Evolutionary conservation across 2,329 filamentous ascomycete species (phyloP), one percentile per base, ranked within the genome.

Genomic region (Aotearoamyces nothofagi): DNA sequence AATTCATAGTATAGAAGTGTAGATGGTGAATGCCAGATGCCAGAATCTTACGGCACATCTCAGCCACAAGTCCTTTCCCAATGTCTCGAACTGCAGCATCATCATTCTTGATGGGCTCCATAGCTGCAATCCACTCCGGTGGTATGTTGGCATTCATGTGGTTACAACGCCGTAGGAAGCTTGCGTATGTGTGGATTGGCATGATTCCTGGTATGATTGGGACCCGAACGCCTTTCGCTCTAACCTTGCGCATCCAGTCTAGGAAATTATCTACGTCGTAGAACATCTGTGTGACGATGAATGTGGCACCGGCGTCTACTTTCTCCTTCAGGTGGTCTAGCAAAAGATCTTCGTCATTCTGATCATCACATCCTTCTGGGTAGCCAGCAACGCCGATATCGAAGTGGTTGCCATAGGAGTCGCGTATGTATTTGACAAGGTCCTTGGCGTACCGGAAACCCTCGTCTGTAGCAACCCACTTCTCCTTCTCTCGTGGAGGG

Each of bases 1-100:
- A 66, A 56, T 98, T 98, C 90, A 98, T 98, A 35, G 90, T 98
- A 61, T 98, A 98, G 56, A 98, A 98, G 55, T 98, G 90, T 39
- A 98, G 56, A 50, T 94, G 84, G 38, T 73, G 66, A 40, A 94
- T 82, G 22, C 86, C 90, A 19, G 73, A 75, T 34, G 74, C 70
- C 32, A 96, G 62, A 35, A 98, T 70, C 56, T 78, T 82, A 34
- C 78, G 74, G 54, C 90, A 98, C 72, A 98, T 76, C 24, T 92
- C 71, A 13, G 84, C 81, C 11, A 98, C 78, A 13, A 98, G 63
- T 9, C 68, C 73, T 56, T 84, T 90, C 30, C 90, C 90, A 32
- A 92, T 72, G 40, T 92, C 81, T 51, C 87, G 72, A 17, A 96
- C 90, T 27, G 83, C 82, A 14, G 81, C 74, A 54, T 98, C 90